These are phyloP conservation scores for Phytopythium delawarense DNA, from an alignment of 352 stramenopile species.

Conservation along the genomic window DNA sequence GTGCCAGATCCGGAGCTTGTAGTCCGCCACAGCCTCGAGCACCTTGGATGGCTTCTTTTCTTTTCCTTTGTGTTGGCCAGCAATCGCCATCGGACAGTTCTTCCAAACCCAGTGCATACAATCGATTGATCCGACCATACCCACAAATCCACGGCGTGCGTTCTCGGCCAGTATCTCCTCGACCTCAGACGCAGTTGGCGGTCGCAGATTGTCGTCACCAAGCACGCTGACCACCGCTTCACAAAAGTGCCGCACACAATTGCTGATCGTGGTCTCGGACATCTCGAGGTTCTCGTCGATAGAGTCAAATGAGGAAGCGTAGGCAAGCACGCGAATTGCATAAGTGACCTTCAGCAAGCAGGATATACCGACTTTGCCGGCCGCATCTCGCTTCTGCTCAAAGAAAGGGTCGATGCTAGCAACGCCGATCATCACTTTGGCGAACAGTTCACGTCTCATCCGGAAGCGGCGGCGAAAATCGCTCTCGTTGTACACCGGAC, in stretches of 20 bases:
- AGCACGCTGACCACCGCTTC: neutral
- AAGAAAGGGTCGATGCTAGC: neutral
- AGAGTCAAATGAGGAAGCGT: neutral
- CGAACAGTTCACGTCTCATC: neutral
- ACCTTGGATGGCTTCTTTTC: slow-evolving; percentile 17
- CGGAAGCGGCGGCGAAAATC: neutral
- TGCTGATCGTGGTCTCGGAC: neutral
- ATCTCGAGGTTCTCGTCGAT: slow-evolving; percentile 3
- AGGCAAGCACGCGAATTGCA: neutral
- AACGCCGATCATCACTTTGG: neutral
- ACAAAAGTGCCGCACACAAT: slow-evolving; percentile 2
- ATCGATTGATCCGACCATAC: neutral
- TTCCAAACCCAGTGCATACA: slow-evolving; percentile 4
- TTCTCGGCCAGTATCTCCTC: neutral
- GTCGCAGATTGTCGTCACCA: neutral
- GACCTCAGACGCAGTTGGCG: neutral
- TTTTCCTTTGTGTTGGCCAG: slow-evolving; percentile 5
- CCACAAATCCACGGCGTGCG: neutral
- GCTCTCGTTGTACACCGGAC: neutral
- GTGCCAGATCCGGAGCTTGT: slow-evolving; percentile 14
- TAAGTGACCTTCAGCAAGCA: neutral
- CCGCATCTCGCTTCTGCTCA: neutral
- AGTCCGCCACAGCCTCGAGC: slow-evolving; percentile 12
- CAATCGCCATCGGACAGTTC: neutral
- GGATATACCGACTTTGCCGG: neutral